Evolutionary conservation across 352 stramenopile genomes (phyloP), one percentile per base, ranked within the genome.

Genomic region (Globisporangium barbulae): DNA sequence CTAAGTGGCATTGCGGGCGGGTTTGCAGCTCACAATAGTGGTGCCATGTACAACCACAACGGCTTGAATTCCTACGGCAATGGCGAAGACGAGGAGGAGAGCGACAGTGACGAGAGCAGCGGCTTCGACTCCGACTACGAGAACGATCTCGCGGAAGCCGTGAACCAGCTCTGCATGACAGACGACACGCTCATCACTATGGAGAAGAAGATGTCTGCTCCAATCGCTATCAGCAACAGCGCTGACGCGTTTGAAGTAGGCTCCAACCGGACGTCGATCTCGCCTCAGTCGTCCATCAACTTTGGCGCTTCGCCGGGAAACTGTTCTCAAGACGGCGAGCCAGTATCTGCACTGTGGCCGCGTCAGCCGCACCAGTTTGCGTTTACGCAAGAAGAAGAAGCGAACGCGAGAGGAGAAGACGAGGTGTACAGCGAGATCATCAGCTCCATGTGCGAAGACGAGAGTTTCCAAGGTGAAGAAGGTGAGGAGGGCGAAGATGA

Each of bases 381-480:
- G 8, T 94, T 94, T 53, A 91, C 85, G 15, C 85, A 94, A 64
- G 84, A 91, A 60, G 84, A 94, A 67, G 85, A 94, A 53, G 75
- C 72, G 31, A 81, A 76, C 12, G 49, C 72, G 9, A 69, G 76
- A 25, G 76, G 65, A 9, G 80, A 92, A 67, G 85, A 93, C 37
- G 85, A 93, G 59, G 79, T 94, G 6, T 94, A 94, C 71, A 90
- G 80, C 42, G 85, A 94, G 58, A 76, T 91, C 67, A 68, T 89
- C 25, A 79, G 69, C 37, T 90, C 83, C 12, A 74, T 85, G 48
- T 75, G 82, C 19, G 78, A 89, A 39, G 82, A 83, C 48, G 83
- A 92, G 33, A 78, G 71, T 21, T 79, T 87, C 22, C 67, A 70
- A 8, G 76, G 69, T 30, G 70, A 90, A 21, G 77, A 83, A 22